Evolutionary conservation across 768 basidiomycete species (phyloP).

Genomic region (Tylopilus vinaceipallidus): DNA sequence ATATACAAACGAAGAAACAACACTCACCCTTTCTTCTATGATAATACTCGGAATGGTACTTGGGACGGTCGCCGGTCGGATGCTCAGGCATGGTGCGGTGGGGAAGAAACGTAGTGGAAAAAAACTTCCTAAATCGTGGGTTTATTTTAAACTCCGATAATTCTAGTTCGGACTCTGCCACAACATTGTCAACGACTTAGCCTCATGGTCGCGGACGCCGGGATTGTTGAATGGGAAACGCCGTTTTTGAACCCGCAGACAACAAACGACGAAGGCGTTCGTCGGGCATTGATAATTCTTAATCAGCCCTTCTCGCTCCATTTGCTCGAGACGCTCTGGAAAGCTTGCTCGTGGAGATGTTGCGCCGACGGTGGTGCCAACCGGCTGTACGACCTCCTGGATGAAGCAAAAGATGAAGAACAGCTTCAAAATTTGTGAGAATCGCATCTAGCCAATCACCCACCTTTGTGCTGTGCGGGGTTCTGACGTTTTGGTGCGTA

Average conservation of each 20-base stretch:
- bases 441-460: not conserved
- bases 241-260: constrained; percentile 24
- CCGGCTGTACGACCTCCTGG: constrained; percentile 61
- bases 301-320: constrained; percentile 79
- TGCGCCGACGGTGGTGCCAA: constrained; percentile 94
- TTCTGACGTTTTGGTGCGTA: constrained; percentile 25
- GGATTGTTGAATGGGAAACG: constrained; percentile 22
- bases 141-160: too few species aligned
- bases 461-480: not conserved
- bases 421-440: constrained; percentile 17
- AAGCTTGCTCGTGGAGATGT: constrained; percentile 46
- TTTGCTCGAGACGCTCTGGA: constrained; percentile 65
- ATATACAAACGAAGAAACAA: not conserved
- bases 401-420: constrained; percentile 2
- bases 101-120: too few species aligned
- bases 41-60: constrained; percentile 6
- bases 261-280: not conserved
- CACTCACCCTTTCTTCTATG: constrained; percentile 27
- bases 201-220: constrained; percentile 6
- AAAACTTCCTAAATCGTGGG: too few species aligned
- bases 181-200: too few species aligned
- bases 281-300: constrained; percentile 74
- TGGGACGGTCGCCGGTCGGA: constrained; percentile 7
- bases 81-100: constrained; percentile 11
- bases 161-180: too few species aligned